Conservation (phyloP, 108 stramenopile species). For the Schizochytrium sp. region DNA sequence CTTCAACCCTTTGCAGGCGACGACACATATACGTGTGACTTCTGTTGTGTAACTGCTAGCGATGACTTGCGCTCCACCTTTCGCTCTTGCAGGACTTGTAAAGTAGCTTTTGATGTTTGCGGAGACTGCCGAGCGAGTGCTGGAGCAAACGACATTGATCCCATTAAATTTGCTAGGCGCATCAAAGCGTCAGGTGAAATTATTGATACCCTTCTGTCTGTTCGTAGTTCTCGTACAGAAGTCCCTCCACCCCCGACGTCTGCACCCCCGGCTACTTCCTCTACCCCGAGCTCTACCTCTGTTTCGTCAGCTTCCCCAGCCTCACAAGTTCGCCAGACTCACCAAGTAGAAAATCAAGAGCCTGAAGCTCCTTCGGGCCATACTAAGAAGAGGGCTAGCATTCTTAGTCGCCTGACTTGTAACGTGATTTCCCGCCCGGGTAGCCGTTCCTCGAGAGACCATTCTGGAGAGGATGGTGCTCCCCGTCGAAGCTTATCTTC, state of each 20-base stretch:
- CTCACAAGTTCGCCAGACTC: too few species aligned
- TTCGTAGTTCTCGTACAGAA: too few species aligned
- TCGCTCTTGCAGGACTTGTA: neutral
- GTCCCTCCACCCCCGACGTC: too few species aligned
- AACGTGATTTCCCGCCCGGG: slow-evolving; percentile 9
- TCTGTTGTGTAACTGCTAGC: neutral
- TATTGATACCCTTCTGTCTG: neutral
- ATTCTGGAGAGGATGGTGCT: too few species aligned
- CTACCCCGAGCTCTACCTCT: too few species aligned
- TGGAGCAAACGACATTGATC: neutral
- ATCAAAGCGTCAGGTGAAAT: neutral
- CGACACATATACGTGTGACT: neutral
- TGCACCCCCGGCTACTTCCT: too few species aligned
- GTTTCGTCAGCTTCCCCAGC: too few species aligned
- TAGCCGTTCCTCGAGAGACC: neutral
- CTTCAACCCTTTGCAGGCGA: neutral
- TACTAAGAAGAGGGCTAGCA: neutral
- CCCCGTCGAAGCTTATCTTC: too few species aligned
- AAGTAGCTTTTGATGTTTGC: neutral
- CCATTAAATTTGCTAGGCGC: neutral
- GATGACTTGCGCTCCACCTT: neutral
- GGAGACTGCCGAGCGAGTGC: neutral
- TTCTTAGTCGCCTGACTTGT: slow-evolving; percentile 17
- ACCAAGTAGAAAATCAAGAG: too few species aligned
- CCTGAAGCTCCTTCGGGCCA: too few species aligned